Evolutionary conservation across 306 rosid genomes (phyloP).

Genomic region (Trifolium fragiferum): DNA sequence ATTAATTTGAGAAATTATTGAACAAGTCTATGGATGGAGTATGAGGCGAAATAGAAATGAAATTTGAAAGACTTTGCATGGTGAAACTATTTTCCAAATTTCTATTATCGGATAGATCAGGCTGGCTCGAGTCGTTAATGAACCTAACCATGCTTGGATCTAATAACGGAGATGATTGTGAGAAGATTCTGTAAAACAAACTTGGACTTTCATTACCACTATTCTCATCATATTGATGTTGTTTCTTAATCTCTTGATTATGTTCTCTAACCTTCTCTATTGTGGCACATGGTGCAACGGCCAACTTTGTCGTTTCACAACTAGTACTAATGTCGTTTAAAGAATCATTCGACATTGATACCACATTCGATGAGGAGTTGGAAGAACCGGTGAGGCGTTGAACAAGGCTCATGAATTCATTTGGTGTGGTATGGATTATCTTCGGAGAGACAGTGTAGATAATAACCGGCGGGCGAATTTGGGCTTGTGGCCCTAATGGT

Average conservation of each 20-base stretch:
- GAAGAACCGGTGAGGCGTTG: constrained; percentile 67
- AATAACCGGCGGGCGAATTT: constrained; percentile 59
- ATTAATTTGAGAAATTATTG: constrained; percentile 56
- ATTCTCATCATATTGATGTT: neutral
- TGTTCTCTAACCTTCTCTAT: constrained; percentile 42
- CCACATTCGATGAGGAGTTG: constrained; percentile 7
- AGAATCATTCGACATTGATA: neutral
- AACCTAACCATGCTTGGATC: constrained; percentile 51
- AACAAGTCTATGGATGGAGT: constrained; percentile 57
- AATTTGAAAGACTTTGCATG: constrained; percentile 62
- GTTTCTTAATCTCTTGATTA: neutral
- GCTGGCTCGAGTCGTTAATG: constrained; percentile 62
- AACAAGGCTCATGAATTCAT: constrained; percentile 68
- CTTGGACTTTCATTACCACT: neutral
- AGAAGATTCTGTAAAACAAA: neutral
- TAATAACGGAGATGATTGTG: constrained; percentile 14
- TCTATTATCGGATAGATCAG: constrained; percentile 43
- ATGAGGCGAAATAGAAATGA: constrained; percentile 52
- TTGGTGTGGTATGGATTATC: constrained; percentile 68
- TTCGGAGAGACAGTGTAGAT: constrained; percentile 74
- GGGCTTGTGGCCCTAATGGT: constrained; percentile 49
- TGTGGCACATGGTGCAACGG: neutral
- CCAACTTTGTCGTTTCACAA: neutral
- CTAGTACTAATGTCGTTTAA: neutral
- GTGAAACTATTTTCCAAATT: constrained; percentile 60